Conservation (phyloP, 23 red algal species). For the Rhodosorus marinus region DNA sequence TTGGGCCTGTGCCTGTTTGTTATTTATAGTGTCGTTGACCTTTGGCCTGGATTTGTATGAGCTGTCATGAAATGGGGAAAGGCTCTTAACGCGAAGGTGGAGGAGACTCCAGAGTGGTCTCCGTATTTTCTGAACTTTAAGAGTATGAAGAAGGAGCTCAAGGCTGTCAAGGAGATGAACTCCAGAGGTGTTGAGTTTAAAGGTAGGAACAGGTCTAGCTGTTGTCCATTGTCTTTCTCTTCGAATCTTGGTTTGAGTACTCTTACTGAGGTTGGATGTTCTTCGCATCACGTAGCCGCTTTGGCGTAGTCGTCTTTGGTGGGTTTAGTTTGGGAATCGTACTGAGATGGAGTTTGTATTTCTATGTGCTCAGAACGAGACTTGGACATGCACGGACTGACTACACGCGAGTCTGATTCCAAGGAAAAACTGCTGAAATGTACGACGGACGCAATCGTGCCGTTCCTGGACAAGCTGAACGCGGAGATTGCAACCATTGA, state of each 20-base stretch:
- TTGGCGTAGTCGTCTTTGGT: too few species aligned
- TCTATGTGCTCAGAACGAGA: too few species aligned
- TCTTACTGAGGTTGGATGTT: too few species aligned
- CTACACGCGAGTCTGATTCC: background rate
- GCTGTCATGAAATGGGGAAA: conserved; percentile 1
- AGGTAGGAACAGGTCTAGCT: too few species aligned
- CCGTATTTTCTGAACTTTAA: background rate
- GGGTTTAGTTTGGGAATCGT: too few species aligned
- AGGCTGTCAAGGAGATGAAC: background rate
- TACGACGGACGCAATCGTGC: background rate
- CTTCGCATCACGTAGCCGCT: too few species aligned
- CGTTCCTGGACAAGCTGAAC: background rate
- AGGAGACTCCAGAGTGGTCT: background rate
- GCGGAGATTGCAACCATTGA: background rate
- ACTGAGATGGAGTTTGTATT: background rate
- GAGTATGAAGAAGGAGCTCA: background rate
- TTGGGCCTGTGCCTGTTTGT: too few species aligned
- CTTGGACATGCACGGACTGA: background rate
- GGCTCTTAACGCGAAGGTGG: background rate
- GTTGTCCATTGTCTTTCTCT: too few species aligned
- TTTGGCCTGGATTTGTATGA: too few species aligned
- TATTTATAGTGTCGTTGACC: too few species aligned
- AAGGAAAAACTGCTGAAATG: background rate
- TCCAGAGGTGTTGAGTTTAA: background rate
- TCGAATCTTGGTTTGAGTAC: too few species aligned